Percentiles rank a stretch among this genome's conserved stretches.
Conservation (phyloP, 306 rosid genomes). For the Dryas drummondii region DNA sequence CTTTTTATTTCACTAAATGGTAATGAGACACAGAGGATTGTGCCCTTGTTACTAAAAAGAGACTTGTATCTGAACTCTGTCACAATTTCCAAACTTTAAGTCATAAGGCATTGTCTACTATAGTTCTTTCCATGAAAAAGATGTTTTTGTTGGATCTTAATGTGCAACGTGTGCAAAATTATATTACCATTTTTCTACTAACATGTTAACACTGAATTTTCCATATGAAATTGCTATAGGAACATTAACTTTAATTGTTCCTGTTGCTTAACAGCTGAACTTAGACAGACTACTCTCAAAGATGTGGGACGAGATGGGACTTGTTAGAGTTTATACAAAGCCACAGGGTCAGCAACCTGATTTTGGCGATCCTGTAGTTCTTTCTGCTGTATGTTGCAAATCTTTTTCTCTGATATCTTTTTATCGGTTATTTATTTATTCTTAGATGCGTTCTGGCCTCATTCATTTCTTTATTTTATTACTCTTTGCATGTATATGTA, state of each 20-base stretch:
- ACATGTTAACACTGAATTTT: background rate
- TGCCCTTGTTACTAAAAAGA: background rate
- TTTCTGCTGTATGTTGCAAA: constrained; percentile 72
- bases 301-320: constrained; percentile 99
- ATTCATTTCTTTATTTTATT: constrained; percentile 13
- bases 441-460: constrained; percentile 5
- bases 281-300: constrained; percentile 87
- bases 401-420: constrained; percentile 16
- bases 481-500: constrained; percentile 36
- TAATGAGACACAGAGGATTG: background rate
- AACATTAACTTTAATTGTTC: constrained; percentile 7
- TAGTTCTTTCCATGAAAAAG: background rate
- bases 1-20: constrained; percentile 11
- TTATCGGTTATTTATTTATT: constrained; percentile 8
- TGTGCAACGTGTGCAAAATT: background rate
- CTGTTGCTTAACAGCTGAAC: constrained; percentile 68
- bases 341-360: constrained; percentile 99
- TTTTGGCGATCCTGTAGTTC: constrained; percentile 87
- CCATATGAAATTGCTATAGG: background rate
- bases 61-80: background rate
- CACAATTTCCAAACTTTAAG: background rate
- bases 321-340: constrained; percentile 94
- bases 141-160: background rate
- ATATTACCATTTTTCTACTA: background rate
- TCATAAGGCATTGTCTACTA: background rate